Evolutionary conservation across 1,139 yeast species (phyloP).

Genomic region (Suhomyces maxii): DNA sequence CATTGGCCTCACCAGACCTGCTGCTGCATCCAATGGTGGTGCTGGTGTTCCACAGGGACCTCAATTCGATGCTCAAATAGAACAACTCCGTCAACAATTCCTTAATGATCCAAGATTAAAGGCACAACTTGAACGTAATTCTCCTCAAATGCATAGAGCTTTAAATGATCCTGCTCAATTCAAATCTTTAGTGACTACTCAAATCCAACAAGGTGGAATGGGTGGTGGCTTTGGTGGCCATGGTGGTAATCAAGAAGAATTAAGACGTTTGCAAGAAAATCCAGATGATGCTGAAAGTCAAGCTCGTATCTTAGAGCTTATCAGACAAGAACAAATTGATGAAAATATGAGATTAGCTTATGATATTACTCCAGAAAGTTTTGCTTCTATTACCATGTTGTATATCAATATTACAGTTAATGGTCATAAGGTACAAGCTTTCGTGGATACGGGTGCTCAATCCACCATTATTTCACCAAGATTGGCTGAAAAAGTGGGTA

Average conservation of each 20-base stretch:
- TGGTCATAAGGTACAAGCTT: conserved; percentile 80
- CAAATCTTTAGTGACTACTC: conserved; percentile 41
- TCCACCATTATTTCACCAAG: conserved; percentile 77
- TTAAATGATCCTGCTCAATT: conserved; percentile 57
- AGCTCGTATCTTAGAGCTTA: conserved; percentile 63
- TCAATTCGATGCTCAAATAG: conserved; percentile 35
- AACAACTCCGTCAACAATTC: conserved; percentile 49
- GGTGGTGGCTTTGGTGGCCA: conserved; percentile 1
- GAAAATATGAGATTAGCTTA: conserved; percentile 78
- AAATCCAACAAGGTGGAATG: conserved; percentile 16
- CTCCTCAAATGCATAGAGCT: conserved; percentile 45
- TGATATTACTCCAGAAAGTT: conserved; percentile 88
- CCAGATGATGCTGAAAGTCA: conserved; percentile 80
- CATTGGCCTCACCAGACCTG: conserved; percentile 17
- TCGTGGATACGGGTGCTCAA: conserved; percentile 97
- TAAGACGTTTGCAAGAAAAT: conserved; percentile 51
- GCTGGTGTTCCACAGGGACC: conserved; percentile 18
- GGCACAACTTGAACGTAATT: conserved; percentile 31
- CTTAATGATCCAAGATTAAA: conserved; percentile 40
- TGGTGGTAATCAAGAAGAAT: conserved; percentile 43
- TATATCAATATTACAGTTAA: conserved; percentile 77
- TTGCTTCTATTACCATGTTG: conserved; percentile 80
- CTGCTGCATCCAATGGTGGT: conserved; percentile 13
- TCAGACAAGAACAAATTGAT: conserved; percentile 70
- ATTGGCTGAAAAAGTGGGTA: conserved; percentile 71